Evolutionary conservation across 2,329 filamentous ascomycete genomes (phyloP).

Genomic region (Emydomyces testavorans): DNA sequence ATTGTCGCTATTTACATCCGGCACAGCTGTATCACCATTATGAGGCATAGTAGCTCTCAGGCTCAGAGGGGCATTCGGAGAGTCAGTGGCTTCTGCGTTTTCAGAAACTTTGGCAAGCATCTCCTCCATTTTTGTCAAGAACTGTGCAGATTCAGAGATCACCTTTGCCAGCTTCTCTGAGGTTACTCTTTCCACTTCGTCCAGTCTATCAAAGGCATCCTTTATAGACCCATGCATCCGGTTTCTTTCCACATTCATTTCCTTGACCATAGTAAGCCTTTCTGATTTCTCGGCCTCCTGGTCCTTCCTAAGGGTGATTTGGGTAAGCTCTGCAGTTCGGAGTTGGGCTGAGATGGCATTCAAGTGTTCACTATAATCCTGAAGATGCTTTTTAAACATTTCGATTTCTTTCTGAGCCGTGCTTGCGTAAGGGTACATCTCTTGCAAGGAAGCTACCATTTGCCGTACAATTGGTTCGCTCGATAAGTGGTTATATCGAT

Average conservation of each 20-base stretch:
- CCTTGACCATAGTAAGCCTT: conserved; percentile 9
- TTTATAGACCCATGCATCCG: conserved; percentile 14
- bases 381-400: conserved; percentile 13
- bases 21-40: background rate
- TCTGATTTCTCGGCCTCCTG: background rate
- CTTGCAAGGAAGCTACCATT: conserved; percentile 27
- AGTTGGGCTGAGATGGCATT: background rate
- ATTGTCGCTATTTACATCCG: background rate
- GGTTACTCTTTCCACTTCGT: conserved; percentile 5
- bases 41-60: no score
- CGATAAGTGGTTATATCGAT: conserved; percentile 41
- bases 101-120: background rate
- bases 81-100: background rate
- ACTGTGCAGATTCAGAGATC: background rate
- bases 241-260: conserved; percentile 15
- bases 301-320: background rate
- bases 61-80: background rate
- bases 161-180: conserved; percentile 1
- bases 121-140: background rate
- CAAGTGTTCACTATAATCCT: background rate
- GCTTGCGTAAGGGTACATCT: conserved; percentile 28
- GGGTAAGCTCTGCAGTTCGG: background rate
- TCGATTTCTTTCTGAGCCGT: conserved; percentile 19
- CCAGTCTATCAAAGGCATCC: background rate
- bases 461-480: conserved; percentile 28